phyloP scores from a whole-genome alignment of 2,329 filamentous ascomycete species.

The Aspergillus sp. region DNA sequence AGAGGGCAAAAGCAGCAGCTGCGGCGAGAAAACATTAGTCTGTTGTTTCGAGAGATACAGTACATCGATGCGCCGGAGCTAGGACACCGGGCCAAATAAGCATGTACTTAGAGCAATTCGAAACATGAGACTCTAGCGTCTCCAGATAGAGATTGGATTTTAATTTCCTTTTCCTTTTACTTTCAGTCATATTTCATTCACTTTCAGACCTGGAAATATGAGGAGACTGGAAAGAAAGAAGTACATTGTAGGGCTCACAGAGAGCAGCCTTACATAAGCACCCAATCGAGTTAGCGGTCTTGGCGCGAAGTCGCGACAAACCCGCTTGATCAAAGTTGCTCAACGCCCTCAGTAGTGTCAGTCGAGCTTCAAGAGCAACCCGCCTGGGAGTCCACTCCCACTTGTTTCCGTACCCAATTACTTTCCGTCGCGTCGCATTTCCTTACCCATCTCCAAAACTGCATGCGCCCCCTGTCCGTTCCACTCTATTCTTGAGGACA shows the following conservation, averaged over 20 bases:
- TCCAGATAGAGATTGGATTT: too few species aligned
- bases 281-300: slow-evolving; percentile 31
- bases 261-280: slow-evolving; percentile 10
- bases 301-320: slow-evolving; percentile 41
- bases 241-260: not conserved
- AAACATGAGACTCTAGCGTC: not conserved
- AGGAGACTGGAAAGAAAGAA: not conserved
- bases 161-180: too few species aligned
- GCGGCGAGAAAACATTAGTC: not conserved
- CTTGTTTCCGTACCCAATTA: slow-evolving; percentile 3
- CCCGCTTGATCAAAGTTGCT: slow-evolving; percentile 23
- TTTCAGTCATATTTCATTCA: too few species aligned
- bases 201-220: not conserved
- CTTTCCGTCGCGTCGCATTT: slow-evolving; percentile 8
- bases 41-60: not conserved
- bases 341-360: slow-evolving; percentile 29
- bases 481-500: slow-evolving; percentile 25
- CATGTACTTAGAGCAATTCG: not conserved
- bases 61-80: not conserved
- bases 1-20: slow-evolving; percentile 16
- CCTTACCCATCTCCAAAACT: slow-evolving; percentile 9
- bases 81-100: not conserved
- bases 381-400: slow-evolving; percentile 15
- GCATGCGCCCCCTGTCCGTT: slow-evolving; percentile 18
- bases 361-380: slow-evolving; percentile 15